Conservation (phyloP, 768 basidiomycete genomes). For the Kwoniella dejecticola region DNA sequence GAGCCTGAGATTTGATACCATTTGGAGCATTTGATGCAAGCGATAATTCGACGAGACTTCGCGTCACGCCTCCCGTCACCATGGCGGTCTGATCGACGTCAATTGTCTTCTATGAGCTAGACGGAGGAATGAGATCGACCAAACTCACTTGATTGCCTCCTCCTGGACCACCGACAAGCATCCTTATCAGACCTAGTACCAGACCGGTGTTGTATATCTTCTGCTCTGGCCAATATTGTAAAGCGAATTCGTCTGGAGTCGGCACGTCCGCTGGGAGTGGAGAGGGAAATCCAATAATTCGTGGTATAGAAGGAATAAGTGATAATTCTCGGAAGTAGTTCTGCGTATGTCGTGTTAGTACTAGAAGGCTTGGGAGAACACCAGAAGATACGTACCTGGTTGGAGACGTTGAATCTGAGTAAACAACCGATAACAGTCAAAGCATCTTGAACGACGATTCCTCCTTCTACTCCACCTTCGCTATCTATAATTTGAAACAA, state of each 20-base stretch:
- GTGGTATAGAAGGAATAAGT: constrained; percentile 67
- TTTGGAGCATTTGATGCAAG: constrained; percentile 94
- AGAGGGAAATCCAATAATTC: constrained; percentile 61
- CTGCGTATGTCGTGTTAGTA: constrained; percentile 57
- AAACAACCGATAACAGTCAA: constrained; percentile 81
- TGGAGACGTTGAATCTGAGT: constrained; percentile 87
- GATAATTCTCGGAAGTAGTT: constrained; percentile 92
- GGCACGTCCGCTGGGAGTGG: constrained; percentile 67
- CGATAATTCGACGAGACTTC: constrained; percentile 82
- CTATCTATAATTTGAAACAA: constrained; percentile 81
- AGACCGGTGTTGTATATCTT: constrained; percentile 78
- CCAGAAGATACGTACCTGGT: constrained; percentile 80
- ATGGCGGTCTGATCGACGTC: constrained; percentile 48
- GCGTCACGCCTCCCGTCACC: constrained; percentile 59
- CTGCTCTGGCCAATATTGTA: constrained; percentile 95
- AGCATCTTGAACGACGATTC: constrained; percentile 80
- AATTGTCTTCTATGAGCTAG: too few species aligned
- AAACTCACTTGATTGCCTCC: constrained; percentile 56
- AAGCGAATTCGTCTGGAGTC: constrained; percentile 72
- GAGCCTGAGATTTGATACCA: constrained; percentile 75
- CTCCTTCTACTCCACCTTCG: constrained; percentile 91
- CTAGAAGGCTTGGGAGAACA: not conserved
- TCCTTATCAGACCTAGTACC: constrained; percentile 80
- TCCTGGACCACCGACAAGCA: constrained; percentile 65
- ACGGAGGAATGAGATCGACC: too few species aligned